These are phyloP conservation scores for Lagenaria siceraria DNA, from an alignment of 306 rosid species.

Conservation along the genomic window DNA sequence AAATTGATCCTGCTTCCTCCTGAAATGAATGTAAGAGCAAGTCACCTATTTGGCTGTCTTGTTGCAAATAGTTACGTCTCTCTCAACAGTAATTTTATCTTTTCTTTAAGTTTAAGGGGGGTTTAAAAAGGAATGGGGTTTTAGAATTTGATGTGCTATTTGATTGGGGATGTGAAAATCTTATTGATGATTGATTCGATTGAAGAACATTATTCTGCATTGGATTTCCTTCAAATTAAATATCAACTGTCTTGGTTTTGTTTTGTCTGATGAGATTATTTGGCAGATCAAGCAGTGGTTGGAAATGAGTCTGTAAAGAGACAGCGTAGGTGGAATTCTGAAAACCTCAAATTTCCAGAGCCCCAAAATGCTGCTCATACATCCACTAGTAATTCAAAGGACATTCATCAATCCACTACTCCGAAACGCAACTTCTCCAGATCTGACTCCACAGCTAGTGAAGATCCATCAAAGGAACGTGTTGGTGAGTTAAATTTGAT, in stretches of 20 bases:
- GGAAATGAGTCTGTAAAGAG: constrained; percentile 77
- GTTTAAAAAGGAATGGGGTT: background rate
- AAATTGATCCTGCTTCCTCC: background rate
- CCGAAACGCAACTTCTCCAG: constrained; percentile 48
- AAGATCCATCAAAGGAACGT: constrained; percentile 66
- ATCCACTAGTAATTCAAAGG: constrained; percentile 44
- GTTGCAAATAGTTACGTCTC: background rate
- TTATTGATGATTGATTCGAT: background rate
- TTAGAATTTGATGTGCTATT: background rate
- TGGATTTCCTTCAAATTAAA: background rate
- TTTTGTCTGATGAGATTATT: constrained; percentile 8
- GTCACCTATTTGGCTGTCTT: background rate
- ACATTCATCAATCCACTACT: constrained; percentile 24
- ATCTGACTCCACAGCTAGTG: constrained; percentile 57
- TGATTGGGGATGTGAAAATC: background rate
- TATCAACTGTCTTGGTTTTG: background rate
- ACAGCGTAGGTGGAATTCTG: constrained; percentile 88
- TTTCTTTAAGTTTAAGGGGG: background rate
- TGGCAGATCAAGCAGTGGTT: constrained; percentile 40
- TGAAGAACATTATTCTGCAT: background rate
- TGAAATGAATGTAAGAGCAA: background rate
- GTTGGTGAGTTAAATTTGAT: constrained; percentile 49
- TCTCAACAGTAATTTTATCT: background rate
- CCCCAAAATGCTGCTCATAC: constrained; percentile 36
- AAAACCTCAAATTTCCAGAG: constrained; percentile 44